Conservation (phyloP, 2,329 filamentous ascomycete species). For the Botryosphaeria dothidea region DNA sequence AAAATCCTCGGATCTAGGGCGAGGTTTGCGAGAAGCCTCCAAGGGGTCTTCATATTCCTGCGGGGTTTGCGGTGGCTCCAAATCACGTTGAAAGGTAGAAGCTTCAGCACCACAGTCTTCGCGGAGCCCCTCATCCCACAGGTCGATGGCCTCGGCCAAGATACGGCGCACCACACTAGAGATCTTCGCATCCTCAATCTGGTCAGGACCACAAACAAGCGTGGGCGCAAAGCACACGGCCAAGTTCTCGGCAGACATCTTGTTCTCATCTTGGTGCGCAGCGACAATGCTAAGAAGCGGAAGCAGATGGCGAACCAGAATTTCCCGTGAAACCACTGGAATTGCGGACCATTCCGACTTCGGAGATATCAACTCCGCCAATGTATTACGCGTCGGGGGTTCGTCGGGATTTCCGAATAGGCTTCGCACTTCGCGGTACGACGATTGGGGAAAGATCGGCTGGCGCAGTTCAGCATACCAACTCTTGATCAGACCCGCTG, state of each 20-base stretch:
- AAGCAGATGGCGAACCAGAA: conserved; percentile 53
- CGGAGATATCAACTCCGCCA: conserved; percentile 49
- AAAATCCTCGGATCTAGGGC: conserved; percentile 19
- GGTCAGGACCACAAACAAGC: conserved; percentile 54
- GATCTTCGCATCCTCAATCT: conserved; percentile 57
- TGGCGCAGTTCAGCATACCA: conserved; percentile 57
- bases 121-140: conserved; percentile 47
- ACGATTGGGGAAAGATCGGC: conserved; percentile 52
- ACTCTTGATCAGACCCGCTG: conserved; percentile 55
- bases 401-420: conserved; percentile 44
- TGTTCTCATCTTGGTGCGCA: conserved; percentile 49
- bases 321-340: conserved; percentile 46
- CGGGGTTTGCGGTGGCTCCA: conserved; percentile 41
- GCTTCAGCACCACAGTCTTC: conserved; percentile 43
- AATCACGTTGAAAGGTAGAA: conserved; percentile 39
- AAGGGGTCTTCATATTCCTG: conserved; percentile 53
- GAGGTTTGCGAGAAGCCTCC: conserved; percentile 29
- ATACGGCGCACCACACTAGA: conserved; percentile 53
- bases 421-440: conserved; percentile 49
- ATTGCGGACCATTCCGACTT: conserved; percentile 49
- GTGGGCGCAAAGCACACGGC: conserved; percentile 57
- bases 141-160: conserved; percentile 48
- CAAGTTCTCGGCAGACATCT: conserved; percentile 57
- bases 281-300: conserved; percentile 53
- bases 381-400: conserved; percentile 41